Base-by-base conservation (phyloP, 768 basidiomycete genomes). In the Lactifluus echinatus region DNA sequence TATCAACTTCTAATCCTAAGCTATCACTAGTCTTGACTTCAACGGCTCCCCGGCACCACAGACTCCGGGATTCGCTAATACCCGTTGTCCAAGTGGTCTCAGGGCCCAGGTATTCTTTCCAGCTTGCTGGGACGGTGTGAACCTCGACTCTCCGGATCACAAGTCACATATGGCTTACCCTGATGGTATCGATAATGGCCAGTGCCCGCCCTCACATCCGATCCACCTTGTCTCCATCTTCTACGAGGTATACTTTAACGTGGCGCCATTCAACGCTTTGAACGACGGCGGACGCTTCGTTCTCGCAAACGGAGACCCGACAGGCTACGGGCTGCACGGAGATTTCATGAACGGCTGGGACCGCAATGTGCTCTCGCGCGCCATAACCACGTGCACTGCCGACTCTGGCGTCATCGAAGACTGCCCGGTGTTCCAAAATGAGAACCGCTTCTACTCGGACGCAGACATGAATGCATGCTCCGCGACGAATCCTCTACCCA, bases 341-440 rank as follows among this genome's bases (percentile, higher is more conserved):
- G 73, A 75, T 58, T 74, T 72, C 58, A 63, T 67, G 55, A 71
- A 72, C 53, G 75, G 77, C 5, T 79, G 77, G 77, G 68, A 75
- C 50, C 52, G 60, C 0, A 66, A 60, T 19, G 64, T 75, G 12
- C 72, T 79, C n/a, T 64, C 67, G 46, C 58, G 57, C 15, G 77
- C 75, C 8, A 61, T 79, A 37, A 64, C 71, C 31, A 43, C 58
- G 7, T 73, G 72, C 44, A 68, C 59, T 10, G 50, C 29, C 23
- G 4, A 0, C 6, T 58, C 56, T 14, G 59, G 59, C 26, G 50
- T 47, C 23, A 47, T 60, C 28, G 50, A 60, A n/a, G 36, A 58
- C 19, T 60, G 59, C 8, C 4, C 19, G 0, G 59, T 60, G 2
- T 60, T 60, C 44, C 0, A 28, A 17, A 29, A 58, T 24, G 59